A percentile compares a stretch with the other conserved stretches of the same genome.
Conservation (phyloP, 768 basidiomycete species). For the Lyophyllum decastes region DNA sequence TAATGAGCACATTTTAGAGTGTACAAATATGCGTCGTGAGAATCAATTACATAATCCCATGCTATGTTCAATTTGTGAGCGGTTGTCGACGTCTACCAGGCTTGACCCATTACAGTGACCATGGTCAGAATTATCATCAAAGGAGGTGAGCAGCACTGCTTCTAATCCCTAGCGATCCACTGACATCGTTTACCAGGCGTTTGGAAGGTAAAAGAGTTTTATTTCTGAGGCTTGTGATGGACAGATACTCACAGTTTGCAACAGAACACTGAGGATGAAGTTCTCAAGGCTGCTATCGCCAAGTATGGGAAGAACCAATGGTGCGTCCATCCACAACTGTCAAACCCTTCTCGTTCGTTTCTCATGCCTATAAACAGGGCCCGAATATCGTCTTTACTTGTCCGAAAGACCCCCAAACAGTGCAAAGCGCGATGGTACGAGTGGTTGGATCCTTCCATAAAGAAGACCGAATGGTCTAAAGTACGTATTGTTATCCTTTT, state of each 20-base stretch:
- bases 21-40: slow-evolving; percentile 1
- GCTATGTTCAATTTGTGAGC: not conserved
- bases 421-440: slow-evolving; percentile 99
- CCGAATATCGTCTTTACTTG: slow-evolving; percentile 95
- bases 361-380: slow-evolving; percentile 57
- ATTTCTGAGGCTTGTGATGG: not conserved
- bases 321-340: slow-evolving; percentile 33
- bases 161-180: not conserved
- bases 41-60: slow-evolving; percentile 13
- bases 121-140: slow-evolving; percentile 94
- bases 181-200: slow-evolving; percentile 48
- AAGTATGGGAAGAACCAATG: slow-evolving; percentile 98
- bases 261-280: slow-evolving; percentile 96
- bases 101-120: not conserved
- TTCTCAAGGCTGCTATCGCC: slow-evolving; percentile 97
- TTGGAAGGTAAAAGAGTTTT: slow-evolving; percentile 68
- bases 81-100: not conserved
- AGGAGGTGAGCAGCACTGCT: slow-evolving; percentile 56
- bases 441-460: slow-evolving; percentile 99
- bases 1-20: slow-evolving; percentile 5
- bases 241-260: not conserved
- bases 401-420: slow-evolving; percentile 98
- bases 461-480: slow-evolving; percentile 99
- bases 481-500: slow-evolving; percentile 37
- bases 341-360: not conserved